Conservation (phyloP, 2,329 filamentous ascomycete genomes). For the Colletotrichum tabaci region DNA sequence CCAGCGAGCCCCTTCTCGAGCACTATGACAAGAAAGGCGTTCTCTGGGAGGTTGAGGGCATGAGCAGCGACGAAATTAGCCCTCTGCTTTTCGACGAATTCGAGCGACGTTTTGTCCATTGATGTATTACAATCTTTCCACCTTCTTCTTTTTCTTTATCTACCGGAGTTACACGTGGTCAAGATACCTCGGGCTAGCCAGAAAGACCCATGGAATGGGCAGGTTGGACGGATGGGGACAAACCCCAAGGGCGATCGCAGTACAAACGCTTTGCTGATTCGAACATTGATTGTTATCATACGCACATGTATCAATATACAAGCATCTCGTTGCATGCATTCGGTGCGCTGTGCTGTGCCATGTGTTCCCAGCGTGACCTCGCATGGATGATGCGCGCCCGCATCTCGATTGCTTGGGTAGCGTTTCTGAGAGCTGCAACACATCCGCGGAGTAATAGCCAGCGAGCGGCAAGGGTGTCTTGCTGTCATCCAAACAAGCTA, state of each 20-base stretch:
- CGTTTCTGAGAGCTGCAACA: constrained; percentile 17
- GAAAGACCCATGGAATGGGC: constrained; percentile 41
- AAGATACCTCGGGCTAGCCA: constrained; percentile 41
- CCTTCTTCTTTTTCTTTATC: constrained; percentile 29
- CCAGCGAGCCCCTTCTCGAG: constrained; percentile 85
- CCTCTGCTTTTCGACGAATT: constrained; percentile 91
- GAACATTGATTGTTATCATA: constrained; percentile 17
- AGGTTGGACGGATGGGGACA: constrained; percentile 30
- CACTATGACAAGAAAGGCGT: constrained; percentile 90
- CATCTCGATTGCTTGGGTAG: constrained; percentile 20
- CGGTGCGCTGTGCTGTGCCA: not conserved
- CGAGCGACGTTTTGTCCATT: constrained; percentile 76
- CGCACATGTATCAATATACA: constrained; percentile 33
- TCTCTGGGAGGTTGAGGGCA: constrained; percentile 87
- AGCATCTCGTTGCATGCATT: not conserved
- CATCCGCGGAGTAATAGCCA: constrained; percentile 31
- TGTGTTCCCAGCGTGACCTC: not conserved
- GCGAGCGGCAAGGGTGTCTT: constrained; percentile 34
- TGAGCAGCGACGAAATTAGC: constrained; percentile 94
- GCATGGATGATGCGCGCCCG: constrained; percentile 1
- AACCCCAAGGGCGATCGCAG: constrained; percentile 8
- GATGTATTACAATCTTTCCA: constrained; percentile 21
- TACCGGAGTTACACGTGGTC: constrained; percentile 41
- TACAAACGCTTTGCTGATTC: constrained; percentile 23
- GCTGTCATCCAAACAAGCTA: constrained; percentile 34